phyloP scores from a whole-genome alignment of 2,329 filamentous ascomycete species.

The Rhynchosporium agropyri region DNA sequence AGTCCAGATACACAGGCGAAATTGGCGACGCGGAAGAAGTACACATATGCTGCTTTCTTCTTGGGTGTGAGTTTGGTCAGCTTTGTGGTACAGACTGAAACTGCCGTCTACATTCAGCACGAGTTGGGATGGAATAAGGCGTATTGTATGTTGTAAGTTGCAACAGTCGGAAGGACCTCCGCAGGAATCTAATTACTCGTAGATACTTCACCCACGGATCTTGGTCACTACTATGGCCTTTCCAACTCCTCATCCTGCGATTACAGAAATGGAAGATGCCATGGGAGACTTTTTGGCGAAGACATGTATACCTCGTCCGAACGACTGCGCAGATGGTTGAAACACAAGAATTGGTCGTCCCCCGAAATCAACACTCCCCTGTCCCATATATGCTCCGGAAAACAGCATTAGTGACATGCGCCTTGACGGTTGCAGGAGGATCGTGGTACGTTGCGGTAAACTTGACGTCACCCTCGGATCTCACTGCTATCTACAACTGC shows the following conservation, averaged over 20 bases:
- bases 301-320: conserved; percentile 64
- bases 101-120: conserved; percentile 92
- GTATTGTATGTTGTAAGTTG: conserved; percentile 91
- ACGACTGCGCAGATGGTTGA: conserved; percentile 84
- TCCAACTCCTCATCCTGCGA: conserved; percentile 78
- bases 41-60: conserved; percentile 85
- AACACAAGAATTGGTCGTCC: conserved; percentile 71
- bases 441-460: conserved; percentile 97
- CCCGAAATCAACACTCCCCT: conserved; percentile 54
- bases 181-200: conserved; percentile 19
- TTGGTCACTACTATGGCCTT: conserved; percentile 87
- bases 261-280: conserved; percentile 76
- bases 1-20: conserved; percentile 69
- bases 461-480: conserved; percentile 86
- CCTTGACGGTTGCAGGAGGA: conserved; percentile 85
- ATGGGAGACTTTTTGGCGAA: conserved; percentile 84
- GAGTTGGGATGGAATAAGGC: conserved; percentile 94
- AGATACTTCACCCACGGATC: conserved; percentile 91
- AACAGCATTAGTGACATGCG: conserved; percentile 79
- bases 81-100: conserved; percentile 94
- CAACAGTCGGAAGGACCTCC: background rate
- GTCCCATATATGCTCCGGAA: conserved; percentile 76
- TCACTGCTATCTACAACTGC: conserved; percentile 99
- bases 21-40: conserved; percentile 74
- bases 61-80: conserved; percentile 79